Evolutionary conservation across 2,329 filamentous ascomycete genomes (phyloP).

Genomic region (Aspergillus quadrilineatus): DNA sequence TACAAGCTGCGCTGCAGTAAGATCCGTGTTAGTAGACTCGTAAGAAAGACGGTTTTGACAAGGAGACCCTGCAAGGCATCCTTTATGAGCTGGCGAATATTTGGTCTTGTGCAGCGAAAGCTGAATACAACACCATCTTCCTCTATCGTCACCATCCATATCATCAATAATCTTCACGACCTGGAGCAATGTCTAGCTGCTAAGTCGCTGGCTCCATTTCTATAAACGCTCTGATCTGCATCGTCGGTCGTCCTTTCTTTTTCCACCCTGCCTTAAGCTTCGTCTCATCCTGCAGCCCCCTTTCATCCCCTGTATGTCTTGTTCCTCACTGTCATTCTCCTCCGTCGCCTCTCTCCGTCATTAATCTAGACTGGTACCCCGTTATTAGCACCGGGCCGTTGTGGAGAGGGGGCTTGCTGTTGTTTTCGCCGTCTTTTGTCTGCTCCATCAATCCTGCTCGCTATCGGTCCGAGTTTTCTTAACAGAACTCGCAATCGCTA

Average conservation of each 20-base stretch:
- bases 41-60: neutral
- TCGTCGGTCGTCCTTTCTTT: conserved; percentile 8
- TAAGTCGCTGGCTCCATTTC: neutral
- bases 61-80: neutral
- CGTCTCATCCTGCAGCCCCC: neutral
- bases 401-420: conserved; percentile 18
- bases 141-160: neutral
- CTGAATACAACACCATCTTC: conserved; percentile 2
- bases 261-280: conserved; percentile 7
- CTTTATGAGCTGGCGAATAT: neutral
- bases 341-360: conserved; percentile 5
- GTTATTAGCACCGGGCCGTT: conserved; percentile 7
- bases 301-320: conserved; percentile 13
- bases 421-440: neutral
- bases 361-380: conserved; percentile 6
- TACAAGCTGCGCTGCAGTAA: neutral
- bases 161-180: neutral
- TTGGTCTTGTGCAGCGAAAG: neutral
- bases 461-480: neutral
- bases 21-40: neutral
- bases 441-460: neutral
- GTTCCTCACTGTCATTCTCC: neutral
- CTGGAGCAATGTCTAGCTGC: neutral
- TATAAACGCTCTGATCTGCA: neutral
- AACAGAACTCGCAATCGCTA: conserved; percentile 27